Evolutionary conservation across 1,284 basidiomycete genomes (phyloP), one percentile per base, ranked within the genome.

Genomic region (Flammula alnicola): DNA sequence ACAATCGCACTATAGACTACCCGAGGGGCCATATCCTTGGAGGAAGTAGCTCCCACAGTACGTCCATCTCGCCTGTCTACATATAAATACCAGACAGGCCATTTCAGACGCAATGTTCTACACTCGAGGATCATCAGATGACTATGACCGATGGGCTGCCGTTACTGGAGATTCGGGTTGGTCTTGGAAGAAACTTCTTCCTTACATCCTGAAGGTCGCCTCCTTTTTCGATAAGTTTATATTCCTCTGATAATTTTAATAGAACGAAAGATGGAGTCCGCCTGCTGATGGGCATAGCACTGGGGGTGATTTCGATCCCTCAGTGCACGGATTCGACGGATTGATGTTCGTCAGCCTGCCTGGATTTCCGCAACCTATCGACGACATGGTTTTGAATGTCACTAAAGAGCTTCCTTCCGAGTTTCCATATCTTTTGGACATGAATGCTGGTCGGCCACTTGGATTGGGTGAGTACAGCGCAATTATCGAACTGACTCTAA

Each of bases 341-440:
- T 55, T 63, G n/a, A 48, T 69, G 6, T 53, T 63, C 5, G 63
- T 71, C 52, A 71, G 66, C 37, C 55, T 76, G 5, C 61, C 66
- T 5, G 69, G 69, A 1, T 63, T 63, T 23, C 54, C 65, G 8
- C 50, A 56, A 5, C 49, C 59, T 0, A 58, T 72, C 5, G 74
- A 77, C 51, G 36, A 53, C 0, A 55, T 56, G 11, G 62, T 74
- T 4, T 51, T 73, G 3, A 54, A 63, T 27, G 64, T 72, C 0
- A 63, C 64, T 1, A 51, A 64, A 30, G 55, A 71, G 26, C 56
- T 70, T 2, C 31, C 55, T 0, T 52, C 50, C 1, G 65, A 70
- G 19, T 76, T 75, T 42, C 62, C 68, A 0, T 77, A 65, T 57
- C 72, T 70, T 45, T 39, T 59, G 17, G 76, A 78, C 49, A 59